Conservation (phyloP, 305 asterid genomes). For the Coffea humblotiana region DNA sequence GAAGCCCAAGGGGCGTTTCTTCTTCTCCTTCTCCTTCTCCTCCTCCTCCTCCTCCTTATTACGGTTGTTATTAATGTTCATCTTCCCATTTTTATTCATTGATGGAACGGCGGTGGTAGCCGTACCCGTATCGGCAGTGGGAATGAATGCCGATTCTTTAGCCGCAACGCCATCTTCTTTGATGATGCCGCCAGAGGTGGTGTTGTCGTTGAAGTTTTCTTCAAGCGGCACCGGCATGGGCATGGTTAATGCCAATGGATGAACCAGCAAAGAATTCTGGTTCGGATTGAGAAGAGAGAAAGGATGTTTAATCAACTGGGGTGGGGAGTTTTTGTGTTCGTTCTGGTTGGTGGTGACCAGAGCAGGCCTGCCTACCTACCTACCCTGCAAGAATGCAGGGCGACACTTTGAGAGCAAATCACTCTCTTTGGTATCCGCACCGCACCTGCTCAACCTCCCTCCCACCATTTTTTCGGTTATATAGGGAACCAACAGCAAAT, state of each 20-base stretch:
- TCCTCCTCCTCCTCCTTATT: background rate
- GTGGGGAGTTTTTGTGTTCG: no score
- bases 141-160: background rate
- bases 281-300: background rate
- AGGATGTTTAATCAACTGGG: constrained; percentile 11
- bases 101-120: background rate
- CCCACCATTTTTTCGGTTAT: background rate
- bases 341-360: no score
- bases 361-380: background rate
- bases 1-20: constrained; percentile 25
- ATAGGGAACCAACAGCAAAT: background rate
- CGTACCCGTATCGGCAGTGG: background rate
- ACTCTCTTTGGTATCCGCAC: background rate
- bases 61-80: background rate
- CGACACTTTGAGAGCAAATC: constrained; percentile 9
- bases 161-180: background rate
- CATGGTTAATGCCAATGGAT: no score
- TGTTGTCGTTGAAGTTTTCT: background rate
- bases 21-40: constrained; percentile 15
- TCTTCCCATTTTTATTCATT: background rate
- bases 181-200: background rate
- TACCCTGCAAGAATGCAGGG: constrained; percentile 36
- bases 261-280: no score
- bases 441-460: no score
- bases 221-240: background rate